Evolutionary conservation across 2,329 filamentous ascomycete genomes (phyloP).

Genomic region (Paecilomyces formosus): DNA sequence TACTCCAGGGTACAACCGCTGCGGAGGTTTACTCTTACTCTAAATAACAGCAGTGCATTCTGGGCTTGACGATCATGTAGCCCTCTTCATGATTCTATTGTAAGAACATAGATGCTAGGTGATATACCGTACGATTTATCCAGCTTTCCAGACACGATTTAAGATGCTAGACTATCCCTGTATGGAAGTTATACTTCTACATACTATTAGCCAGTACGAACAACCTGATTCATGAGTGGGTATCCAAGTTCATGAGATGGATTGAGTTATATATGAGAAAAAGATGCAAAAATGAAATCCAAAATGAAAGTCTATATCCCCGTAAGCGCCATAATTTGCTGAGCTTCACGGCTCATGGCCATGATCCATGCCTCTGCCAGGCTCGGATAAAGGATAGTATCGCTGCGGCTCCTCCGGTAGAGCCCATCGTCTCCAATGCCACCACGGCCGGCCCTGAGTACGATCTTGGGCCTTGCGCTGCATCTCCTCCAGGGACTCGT

Average conservation of each 20-base stretch:
- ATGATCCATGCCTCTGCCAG: constrained; percentile 1
- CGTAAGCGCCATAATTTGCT: not conserved
- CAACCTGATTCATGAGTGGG: no score
- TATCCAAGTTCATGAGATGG: not conserved
- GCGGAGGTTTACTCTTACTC: no score
- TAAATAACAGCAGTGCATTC: no score
- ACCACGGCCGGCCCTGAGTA: constrained; percentile 17
- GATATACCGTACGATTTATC: no score
- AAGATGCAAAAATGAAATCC: not conserved
- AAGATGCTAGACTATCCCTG: no score
- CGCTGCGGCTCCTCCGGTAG: constrained; percentile 7
- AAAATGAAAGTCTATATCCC: not conserved
- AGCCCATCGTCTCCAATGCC: constrained; percentile 24
- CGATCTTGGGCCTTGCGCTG: constrained; percentile 11
- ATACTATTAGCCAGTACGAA: no score
- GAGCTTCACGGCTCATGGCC: not conserved
- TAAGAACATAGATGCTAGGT: no score
- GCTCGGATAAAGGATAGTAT: constrained; percentile 21
- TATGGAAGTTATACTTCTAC: no score
- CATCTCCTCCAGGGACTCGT: constrained; percentile 11
- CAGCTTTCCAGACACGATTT: no score
- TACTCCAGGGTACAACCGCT: not conserved
- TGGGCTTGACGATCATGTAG: no score
- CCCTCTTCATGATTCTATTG: no score
- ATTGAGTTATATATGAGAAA: not conserved